phyloP scores from a whole-genome alignment of 495 filamentous ascomycete genomes.

The Tetracladium setigerum region DNA sequence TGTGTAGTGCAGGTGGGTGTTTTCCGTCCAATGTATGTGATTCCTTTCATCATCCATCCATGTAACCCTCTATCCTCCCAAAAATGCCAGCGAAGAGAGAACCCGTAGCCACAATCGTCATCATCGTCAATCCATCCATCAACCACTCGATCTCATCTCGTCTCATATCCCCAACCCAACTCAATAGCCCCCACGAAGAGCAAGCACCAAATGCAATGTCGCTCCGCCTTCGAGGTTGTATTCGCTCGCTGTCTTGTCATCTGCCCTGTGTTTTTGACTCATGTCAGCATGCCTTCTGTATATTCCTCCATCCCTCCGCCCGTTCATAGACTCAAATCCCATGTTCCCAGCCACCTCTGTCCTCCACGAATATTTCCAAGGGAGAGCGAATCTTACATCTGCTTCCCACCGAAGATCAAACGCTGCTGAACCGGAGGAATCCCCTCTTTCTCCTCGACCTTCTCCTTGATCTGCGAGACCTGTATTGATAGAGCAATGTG shows the following conservation, averaged over 20 bases:
- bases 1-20: no score
- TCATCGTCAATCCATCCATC: neutral
- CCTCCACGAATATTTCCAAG: no score
- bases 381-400: constrained; percentile 59
- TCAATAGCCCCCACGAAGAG: constrained; percentile 66
- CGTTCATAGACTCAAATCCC: neutral
- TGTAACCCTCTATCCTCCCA: no score
- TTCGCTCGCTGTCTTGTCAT: constrained; percentile 80
- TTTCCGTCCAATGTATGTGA: no score
- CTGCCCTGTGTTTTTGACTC: constrained; percentile 57
- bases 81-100: no score
- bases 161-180: neutral
- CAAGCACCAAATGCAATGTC: constrained; percentile 91
- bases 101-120: no score
- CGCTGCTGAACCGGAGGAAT: constrained; percentile 97
- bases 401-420: constrained; percentile 92
- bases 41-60: no score
- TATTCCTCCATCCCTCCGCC: neutral
- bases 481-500: constrained; percentile 26
- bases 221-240: constrained; percentile 88
- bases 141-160: neutral
- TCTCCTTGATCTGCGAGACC: constrained; percentile 95
- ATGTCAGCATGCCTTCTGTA: neutral
- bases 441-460: constrained; percentile 96
- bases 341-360: no score